A percentile compares a stretch with the other conserved stretches of the same genome.
phyloP scores from a whole-genome alignment of 345 rosid genomes.

The Rhodamnia argentea region DNA sequence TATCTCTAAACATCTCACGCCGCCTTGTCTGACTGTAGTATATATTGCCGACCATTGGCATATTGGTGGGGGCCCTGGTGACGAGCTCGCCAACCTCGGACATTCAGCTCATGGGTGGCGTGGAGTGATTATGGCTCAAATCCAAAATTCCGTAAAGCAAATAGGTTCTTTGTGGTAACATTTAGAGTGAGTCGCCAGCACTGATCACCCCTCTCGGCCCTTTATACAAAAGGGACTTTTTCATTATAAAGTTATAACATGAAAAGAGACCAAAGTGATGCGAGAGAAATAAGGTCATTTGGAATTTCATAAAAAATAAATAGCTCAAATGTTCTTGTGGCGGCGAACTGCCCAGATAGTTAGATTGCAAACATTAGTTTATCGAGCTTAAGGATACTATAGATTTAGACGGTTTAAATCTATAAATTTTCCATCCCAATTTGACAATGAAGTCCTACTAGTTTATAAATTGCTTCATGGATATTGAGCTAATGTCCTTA shows the following conservation, averaged over 20 bases:
- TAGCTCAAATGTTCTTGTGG: background rate
- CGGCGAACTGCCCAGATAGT: background rate
- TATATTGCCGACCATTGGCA: background rate
- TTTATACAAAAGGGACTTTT: background rate
- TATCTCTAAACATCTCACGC: background rate
- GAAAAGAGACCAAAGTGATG: background rate
- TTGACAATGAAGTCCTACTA: background rate
- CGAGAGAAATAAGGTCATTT: too few species aligned
- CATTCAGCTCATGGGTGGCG: accelerated
- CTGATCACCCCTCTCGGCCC: accelerated
- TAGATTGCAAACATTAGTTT: background rate
- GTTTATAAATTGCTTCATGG: background rate
- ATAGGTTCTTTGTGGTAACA: background rate
- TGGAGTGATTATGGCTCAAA: background rate
- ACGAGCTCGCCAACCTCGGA: background rate
- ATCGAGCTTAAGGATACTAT: background rate
- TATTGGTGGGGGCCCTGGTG: background rate
- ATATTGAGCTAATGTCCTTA: too few species aligned
- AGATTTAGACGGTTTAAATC: background rate
- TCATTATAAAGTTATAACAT: background rate
- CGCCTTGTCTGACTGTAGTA: accelerated
- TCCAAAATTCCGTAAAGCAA: background rate
- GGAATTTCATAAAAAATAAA: too few species aligned
- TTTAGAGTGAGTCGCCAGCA: background rate
- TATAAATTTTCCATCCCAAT: background rate